Conservation (phyloP, 768 basidiomycete genomes). For the Hortiboletus campestris region DNA sequence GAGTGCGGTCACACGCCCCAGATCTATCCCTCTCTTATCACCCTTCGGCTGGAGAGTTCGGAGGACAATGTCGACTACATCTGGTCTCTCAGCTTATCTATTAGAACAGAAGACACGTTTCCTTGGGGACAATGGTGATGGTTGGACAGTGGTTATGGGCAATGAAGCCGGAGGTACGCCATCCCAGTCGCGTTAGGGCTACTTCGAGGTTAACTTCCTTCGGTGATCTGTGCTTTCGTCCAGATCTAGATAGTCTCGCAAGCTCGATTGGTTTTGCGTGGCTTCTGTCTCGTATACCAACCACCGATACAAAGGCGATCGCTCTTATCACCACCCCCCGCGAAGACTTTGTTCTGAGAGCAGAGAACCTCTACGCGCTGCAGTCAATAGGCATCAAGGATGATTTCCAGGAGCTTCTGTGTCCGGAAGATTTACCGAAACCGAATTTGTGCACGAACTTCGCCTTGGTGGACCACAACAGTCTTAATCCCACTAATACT, state of each 20-base stretch:
- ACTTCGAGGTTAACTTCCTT: not conserved
- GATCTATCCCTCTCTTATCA: not conserved
- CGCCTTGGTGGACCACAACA: constrained; percentile 91
- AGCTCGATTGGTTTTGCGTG: constrained; percentile 84
- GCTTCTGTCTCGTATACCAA: constrained; percentile 46
- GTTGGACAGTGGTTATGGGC: constrained; percentile 89
- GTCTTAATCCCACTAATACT: constrained; percentile 47
- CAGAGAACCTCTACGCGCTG: constrained; percentile 84
- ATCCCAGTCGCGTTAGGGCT: not conserved
- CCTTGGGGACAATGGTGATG: constrained; percentile 51
- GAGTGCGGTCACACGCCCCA: not conserved
- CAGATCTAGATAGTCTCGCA: constrained; percentile 90
- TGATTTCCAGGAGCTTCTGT: constrained; percentile 57
- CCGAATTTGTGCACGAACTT: constrained; percentile 49
- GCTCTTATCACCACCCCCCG: constrained; percentile 71
- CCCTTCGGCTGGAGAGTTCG: not conserved
- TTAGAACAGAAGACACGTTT: constrained; percentile 56
- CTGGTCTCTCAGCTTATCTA: constrained; percentile 40
- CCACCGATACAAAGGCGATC: constrained; percentile 48
- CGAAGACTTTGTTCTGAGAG: constrained; percentile 71
- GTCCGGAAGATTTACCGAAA: constrained; percentile 60
- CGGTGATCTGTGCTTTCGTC: not conserved
- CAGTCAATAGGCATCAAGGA: constrained; percentile 52
- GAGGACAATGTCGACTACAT: constrained; percentile 22
- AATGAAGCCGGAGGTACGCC: constrained; percentile 91